A percentile compares a stretch with the other conserved stretches of the same genome.
phyloP scores from a whole-genome alignment of 768 basidiomycete species.

The Astraeus odoratus region DNA sequence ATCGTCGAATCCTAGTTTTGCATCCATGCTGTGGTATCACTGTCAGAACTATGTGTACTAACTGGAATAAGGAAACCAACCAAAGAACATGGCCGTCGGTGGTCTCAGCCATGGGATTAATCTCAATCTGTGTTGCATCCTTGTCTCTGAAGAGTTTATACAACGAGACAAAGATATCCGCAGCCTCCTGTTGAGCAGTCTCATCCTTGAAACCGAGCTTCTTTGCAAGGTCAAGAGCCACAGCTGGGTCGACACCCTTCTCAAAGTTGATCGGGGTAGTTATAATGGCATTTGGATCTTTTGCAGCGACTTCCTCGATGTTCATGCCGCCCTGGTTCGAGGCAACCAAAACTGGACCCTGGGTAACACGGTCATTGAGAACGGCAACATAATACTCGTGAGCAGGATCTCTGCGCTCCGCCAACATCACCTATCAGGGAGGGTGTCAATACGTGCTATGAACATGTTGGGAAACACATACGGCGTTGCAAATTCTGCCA shows the following conservation, averaged over 20 bases:
- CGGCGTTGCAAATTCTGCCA: conserved; percentile 93
- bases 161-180: conserved; percentile 87
- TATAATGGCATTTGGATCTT: conserved; percentile 91
- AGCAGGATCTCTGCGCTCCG: conserved; percentile 84
- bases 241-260: conserved; percentile 66
- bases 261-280: conserved; percentile 87
- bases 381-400: conserved; percentile 99
- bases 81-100: conserved; percentile 89
- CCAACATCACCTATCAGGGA: conserved; percentile 87
- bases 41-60: not conserved
- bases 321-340: conserved; percentile 99
- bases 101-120: conserved; percentile 95
- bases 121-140: conserved; percentile 99
- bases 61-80: conserved; percentile 37
- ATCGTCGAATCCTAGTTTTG: conserved; percentile 99
- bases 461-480: conserved; percentile 31
- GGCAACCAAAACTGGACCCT: conserved; percentile 88
- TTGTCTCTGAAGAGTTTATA: conserved; percentile 98
- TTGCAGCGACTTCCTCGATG: conserved; percentile 97
- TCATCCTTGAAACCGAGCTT: conserved; percentile 84
- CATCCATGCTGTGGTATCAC: conserved; percentile 77
- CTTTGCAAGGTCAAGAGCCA: conserved; percentile 74
- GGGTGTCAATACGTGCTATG: conserved; percentile 9
- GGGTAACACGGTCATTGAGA: conserved; percentile 86
- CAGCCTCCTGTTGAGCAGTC: conserved; percentile 73